Conservation (phyloP, 2,329 filamentous ascomycete genomes). For the Hirsutella rhossiliensis region DNA sequence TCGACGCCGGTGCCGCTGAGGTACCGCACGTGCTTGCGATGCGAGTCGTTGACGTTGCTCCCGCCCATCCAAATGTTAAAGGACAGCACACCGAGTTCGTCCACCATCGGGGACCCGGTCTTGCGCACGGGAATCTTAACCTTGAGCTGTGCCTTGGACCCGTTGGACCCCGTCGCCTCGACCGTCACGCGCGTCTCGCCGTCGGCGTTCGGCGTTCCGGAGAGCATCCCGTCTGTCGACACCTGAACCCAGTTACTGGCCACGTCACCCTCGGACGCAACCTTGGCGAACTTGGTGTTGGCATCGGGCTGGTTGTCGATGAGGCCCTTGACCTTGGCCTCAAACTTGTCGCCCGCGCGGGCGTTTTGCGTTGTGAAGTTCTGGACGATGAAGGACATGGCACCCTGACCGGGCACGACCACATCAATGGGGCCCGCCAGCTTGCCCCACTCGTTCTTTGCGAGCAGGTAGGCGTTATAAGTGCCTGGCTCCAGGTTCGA, state of each 20-base stretch:
- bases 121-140: constrained; percentile 20
- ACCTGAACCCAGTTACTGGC: constrained; percentile 19
- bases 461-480: constrained; percentile 25
- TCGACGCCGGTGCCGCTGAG: constrained; percentile 19
- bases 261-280: neutral
- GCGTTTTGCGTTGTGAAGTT: constrained; percentile 22
- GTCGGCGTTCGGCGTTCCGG: constrained; percentile 18
- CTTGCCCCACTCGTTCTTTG: constrained; percentile 21
- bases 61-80: constrained; percentile 29
- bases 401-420: constrained; percentile 9
- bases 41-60: constrained; percentile 20
- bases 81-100: constrained; percentile 21
- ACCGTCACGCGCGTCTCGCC: constrained; percentile 13
- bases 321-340: constrained; percentile 19
- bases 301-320: constrained; percentile 13
- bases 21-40: constrained; percentile 25
- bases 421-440: constrained; percentile 21
- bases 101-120: constrained; percentile 15
- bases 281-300: constrained; percentile 15
- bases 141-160: constrained; percentile 12
- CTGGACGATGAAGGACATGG: constrained; percentile 16
- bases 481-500: constrained; percentile 14
- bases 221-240: constrained; percentile 18
- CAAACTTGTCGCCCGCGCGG: constrained; percentile 19
- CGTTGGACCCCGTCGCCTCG: constrained; percentile 13